Conservation (phyloP, 2,329 filamentous ascomycete genomes). For the Claviceps digitariae region DNA sequence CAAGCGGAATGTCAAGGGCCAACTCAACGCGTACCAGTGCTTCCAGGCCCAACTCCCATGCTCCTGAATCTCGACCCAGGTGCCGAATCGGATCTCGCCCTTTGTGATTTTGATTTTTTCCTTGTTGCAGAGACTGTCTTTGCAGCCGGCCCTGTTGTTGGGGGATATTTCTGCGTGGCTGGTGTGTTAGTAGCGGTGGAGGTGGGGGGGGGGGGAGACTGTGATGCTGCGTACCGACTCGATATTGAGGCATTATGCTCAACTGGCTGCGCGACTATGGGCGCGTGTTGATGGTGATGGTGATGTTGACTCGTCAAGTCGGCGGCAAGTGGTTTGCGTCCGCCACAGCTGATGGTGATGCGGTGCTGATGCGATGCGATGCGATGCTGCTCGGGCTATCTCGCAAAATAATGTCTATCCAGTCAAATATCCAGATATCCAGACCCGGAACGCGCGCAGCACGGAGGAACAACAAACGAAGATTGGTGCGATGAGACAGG, state of each 20-base stretch:
- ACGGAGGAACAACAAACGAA: too few relatives aligned
- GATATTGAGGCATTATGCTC: constrained; percentile 27
- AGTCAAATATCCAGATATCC: too few relatives aligned
- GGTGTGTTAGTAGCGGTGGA: background rate
- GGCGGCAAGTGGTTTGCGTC: too few relatives aligned
- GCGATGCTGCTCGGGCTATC: too few relatives aligned
- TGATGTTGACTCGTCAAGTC: too few relatives aligned
- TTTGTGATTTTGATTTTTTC: constrained; percentile 58
- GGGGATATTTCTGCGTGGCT: constrained; percentile 51
- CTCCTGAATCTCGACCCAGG: constrained; percentile 50
- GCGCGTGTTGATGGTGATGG: background rate
- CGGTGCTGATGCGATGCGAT: too few relatives aligned
- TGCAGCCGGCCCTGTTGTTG: constrained; percentile 61
- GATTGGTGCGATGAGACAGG: too few relatives aligned
- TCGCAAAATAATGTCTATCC: too few relatives aligned
- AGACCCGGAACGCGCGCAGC: too few relatives aligned
- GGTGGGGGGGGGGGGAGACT: background rate
- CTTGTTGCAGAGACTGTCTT: constrained; percentile 60
- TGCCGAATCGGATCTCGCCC: constrained; percentile 65
- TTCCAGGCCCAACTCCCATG: constrained; percentile 62
- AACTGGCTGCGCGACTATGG: too few relatives aligned
- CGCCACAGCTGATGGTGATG: too few relatives aligned
- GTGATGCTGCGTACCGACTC: constrained; percentile 27
- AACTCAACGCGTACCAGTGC: constrained; percentile 57
- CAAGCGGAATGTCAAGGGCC: too few relatives aligned